Conservation (phyloP, 2,329 filamentous ascomycete species). For the Aspergillus spinulosporus region DNA sequence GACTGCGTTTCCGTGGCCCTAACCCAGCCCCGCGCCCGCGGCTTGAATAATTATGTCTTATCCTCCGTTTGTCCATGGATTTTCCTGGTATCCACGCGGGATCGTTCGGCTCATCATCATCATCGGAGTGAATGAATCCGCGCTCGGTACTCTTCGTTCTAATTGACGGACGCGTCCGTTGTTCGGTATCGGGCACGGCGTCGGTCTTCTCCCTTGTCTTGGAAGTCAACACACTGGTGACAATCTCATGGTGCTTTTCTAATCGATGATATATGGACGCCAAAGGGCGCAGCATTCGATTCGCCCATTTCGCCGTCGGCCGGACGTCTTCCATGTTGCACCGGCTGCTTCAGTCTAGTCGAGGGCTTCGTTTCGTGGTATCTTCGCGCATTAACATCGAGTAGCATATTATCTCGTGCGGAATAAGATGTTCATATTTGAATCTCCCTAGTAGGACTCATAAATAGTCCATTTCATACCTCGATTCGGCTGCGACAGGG, state of each 20-base stretch:
- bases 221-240: conserved; percentile 30
- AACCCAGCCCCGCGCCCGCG: conserved; percentile 29
- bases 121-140: conserved; percentile 34
- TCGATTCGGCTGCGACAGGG: neutral
- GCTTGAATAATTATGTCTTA: conserved; percentile 41
- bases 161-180: conserved; percentile 5
- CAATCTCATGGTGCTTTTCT: conserved; percentile 42
- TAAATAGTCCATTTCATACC: conserved; percentile 17
- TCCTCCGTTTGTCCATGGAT: conserved; percentile 30
- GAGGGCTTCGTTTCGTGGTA: neutral
- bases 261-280: conserved; percentile 42
- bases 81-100: conserved; percentile 44
- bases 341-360: neutral
- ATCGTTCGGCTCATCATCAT: conserved; percentile 38
- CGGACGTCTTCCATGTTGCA: conserved; percentile 39
- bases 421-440: conserved; percentile 1
- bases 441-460: conserved; percentile 11
- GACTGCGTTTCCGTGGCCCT: conserved; percentile 26
- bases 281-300: conserved; percentile 46
- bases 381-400: neutral
- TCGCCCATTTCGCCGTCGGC: conserved; percentile 45
- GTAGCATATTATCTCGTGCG: neutral
- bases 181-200: conserved; percentile 4
- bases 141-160: conserved; percentile 9
- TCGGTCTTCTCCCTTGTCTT: conserved; percentile 21